phyloP scores from a whole-genome alignment of 306 rosid species.

The Pterocarpus macrocarpus region DNA sequence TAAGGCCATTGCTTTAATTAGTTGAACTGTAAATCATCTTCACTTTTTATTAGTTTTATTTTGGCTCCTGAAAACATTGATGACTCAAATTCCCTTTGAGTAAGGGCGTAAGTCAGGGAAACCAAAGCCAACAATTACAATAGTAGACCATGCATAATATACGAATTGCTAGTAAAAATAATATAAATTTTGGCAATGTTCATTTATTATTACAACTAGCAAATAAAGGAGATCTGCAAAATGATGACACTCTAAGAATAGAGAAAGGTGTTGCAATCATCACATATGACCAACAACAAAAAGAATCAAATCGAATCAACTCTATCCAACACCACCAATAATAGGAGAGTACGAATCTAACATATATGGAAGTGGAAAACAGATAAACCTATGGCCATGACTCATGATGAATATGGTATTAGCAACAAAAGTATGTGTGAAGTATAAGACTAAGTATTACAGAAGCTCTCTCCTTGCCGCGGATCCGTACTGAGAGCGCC shows the following conservation, averaged over 20 bases:
- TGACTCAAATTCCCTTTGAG: not conserved
- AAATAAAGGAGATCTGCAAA: not conserved
- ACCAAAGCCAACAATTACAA: too few relatives aligned
- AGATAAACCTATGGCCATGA: conserved; percentile 1
- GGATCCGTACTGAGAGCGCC: conserved; percentile 64
- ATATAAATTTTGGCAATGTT: not conserved
- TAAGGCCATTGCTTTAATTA: too few relatives aligned
- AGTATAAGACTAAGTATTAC: conserved; percentile 23
- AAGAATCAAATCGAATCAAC: conserved; percentile 49
- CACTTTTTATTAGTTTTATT: not conserved
- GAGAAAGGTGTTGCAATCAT: conserved; percentile 14
- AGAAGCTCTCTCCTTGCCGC: conserved; percentile 67
- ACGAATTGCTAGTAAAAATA: not conserved
- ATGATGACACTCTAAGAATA: not conserved
- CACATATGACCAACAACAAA: conserved; percentile 10
- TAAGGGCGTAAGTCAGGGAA: too few relatives aligned
- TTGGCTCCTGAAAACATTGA: not conserved
- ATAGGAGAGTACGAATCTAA: not conserved
- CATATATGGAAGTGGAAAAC: not conserved
- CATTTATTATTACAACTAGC: not conserved
- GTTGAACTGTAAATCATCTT: too few relatives aligned
- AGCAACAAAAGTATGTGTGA: not conserved
- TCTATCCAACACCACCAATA: not conserved
- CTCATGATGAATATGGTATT: not conserved
- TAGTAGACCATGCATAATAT: not conserved